These are phyloP conservation scores for Heracleum sosnowskyi DNA, from an alignment of 129 eudicot genomes.

Conservation along the genomic window DNA sequence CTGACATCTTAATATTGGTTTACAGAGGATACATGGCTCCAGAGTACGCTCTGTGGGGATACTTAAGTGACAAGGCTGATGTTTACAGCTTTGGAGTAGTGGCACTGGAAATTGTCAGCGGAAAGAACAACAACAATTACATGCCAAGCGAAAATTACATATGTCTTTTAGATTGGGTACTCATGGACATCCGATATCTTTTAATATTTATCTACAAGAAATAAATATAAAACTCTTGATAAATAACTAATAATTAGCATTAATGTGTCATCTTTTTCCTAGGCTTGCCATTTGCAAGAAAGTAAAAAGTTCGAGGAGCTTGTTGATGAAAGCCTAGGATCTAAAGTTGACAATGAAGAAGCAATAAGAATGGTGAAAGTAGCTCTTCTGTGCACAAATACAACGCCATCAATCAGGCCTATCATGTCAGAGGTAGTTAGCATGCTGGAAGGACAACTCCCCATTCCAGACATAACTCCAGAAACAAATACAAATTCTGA, in stretches of 20 bases:
- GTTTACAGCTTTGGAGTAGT: slow-evolving; percentile 85
- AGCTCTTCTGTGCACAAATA: slow-evolving; percentile 61
- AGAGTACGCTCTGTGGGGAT: slow-evolving; percentile 84
- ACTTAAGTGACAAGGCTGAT: slow-evolving; percentile 77
- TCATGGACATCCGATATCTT: background rate
- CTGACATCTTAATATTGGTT: slow-evolving; percentile 6
- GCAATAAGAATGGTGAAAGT: slow-evolving; percentile 49
- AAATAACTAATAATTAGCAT: background rate
- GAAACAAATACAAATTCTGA: slow-evolving; percentile 33
- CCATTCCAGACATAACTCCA: slow-evolving; percentile 45
- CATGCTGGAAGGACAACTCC: slow-evolving; percentile 62
- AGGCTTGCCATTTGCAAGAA: slow-evolving; percentile 66
- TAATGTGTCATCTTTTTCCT: slow-evolving; percentile 2
- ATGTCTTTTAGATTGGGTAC: slow-evolving; percentile 87
- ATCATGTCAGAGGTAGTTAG: slow-evolving; percentile 65
- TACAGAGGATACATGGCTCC: slow-evolving; percentile 97
- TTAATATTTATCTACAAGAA: background rate
- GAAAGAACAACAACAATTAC: slow-evolving; percentile 68
- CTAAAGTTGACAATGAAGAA: slow-evolving; percentile 44
- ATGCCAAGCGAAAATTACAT: slow-evolving; percentile 47
- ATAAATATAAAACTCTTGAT: background rate
- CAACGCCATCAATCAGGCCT: slow-evolving; percentile 61
- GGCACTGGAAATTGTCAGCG: slow-evolving; percentile 70
- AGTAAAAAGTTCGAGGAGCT: slow-evolving; percentile 45
- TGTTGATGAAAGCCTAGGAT: slow-evolving; percentile 43